Evolutionary conservation across 495 filamentous ascomycete genomes (phyloP).

Genomic region (Xylaria telfairii): DNA sequence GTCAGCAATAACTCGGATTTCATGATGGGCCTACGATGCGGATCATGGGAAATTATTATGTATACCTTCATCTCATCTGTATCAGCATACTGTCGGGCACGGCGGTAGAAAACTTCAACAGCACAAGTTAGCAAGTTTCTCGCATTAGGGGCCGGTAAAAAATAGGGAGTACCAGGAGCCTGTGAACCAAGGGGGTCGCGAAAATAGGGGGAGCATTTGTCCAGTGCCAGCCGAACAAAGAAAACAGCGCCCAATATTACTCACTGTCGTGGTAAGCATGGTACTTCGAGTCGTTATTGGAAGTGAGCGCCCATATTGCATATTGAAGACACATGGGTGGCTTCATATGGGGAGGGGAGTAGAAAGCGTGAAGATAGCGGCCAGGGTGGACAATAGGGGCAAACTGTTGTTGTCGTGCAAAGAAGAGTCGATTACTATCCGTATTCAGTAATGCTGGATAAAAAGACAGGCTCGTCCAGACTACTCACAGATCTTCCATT

Average conservation of each 20-base stretch:
- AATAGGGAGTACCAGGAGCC: not conserved
- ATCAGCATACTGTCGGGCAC: conserved; percentile 56
- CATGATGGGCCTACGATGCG: not conserved
- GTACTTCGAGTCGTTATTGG: conserved; percentile 48
- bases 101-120: conserved; percentile 46
- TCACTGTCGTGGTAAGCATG: conserved; percentile 43
- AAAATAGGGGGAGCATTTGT: not conserved
- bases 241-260: not conserved
- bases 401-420: conserved; percentile 42
- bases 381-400: conserved; percentile 50
- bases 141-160: not conserved
- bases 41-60: not conserved
- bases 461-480: not conserved
- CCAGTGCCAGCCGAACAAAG: not conserved
- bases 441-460: conserved; percentile 3
- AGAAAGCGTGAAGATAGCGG: conserved; percentile 49
- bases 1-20: conserved; percentile 17
- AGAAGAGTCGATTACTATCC: conserved; percentile 49
- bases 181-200: not conserved
- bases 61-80: conserved; percentile 55
- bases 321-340: conserved; percentile 59
- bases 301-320: conserved; percentile 52
- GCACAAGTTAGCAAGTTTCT: not conserved
- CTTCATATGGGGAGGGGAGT: conserved; percentile 50
- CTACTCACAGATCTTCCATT: conserved; percentile 55